Evolutionary conservation across 345 rosid species (phyloP).

Genomic region (Aquilaria sinensis): DNA sequence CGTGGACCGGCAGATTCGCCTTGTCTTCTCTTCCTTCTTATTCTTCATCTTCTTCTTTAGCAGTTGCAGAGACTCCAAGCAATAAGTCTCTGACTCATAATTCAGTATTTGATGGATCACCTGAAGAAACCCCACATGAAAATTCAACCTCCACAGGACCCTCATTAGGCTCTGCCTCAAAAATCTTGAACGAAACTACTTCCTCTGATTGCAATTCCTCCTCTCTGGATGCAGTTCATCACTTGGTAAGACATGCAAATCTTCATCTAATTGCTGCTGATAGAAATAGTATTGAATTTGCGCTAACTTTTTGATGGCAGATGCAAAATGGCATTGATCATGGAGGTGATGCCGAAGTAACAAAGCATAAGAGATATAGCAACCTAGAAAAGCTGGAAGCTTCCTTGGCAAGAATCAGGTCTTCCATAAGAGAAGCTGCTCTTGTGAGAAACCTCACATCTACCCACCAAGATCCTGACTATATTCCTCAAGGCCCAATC

Average conservation of each 20-base stretch:
- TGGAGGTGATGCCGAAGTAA: no score
- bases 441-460: constrained; percentile 11
- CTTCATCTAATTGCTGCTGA: no score
- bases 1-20: neutral
- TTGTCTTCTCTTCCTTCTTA: neutral
- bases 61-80: neutral
- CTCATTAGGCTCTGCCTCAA: neutral
- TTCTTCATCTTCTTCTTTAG: constrained; percentile 1
- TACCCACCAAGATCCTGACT: constrained; percentile 21
- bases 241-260: neutral
- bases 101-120: neutral
- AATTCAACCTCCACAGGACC: neutral
- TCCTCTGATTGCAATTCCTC: neutral
- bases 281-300: no score
- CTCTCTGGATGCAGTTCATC: neutral
- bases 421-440: constrained; percentile 39
- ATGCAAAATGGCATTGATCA: no score
- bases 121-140: no score
- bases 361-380: constrained; percentile 8
- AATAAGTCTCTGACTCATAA: neutral
- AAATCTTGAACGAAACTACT: neutral
- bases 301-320: no score
- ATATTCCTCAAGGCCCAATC: constrained; percentile 38
- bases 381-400: constrained; percentile 35
- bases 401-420: constrained; percentile 39